phyloP scores from a whole-genome alignment of 106 monocot genomes.

The Iris macrosiphon region DNA sequence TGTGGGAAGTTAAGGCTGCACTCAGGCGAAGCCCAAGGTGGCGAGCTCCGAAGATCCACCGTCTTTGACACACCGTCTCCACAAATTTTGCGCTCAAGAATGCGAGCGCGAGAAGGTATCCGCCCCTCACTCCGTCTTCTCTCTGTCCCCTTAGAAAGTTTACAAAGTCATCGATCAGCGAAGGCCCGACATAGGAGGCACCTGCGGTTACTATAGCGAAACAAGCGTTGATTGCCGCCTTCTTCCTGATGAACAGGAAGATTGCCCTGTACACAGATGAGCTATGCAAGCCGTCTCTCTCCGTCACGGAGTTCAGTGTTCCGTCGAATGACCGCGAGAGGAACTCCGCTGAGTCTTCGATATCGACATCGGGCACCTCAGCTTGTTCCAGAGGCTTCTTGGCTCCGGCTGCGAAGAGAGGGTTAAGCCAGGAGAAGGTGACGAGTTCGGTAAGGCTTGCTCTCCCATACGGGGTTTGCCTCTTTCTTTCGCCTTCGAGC shows the following conservation, averaged over 20 bases:
- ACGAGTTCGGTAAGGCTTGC: slow-evolving; percentile 62
- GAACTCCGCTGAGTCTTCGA: slow-evolving; percentile 50
- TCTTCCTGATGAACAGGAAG: slow-evolving; percentile 53
- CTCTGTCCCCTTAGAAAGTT: slow-evolving; percentile 48
- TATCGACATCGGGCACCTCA: slow-evolving; percentile 65
- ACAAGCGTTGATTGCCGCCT: slow-evolving; percentile 67
- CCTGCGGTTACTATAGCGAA: slow-evolving; percentile 72
- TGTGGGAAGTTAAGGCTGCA: slow-evolving; percentile 63
- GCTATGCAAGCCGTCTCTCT: slow-evolving; percentile 28
- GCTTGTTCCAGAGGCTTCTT: slow-evolving; percentile 59
- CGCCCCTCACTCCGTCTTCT: slow-evolving; percentile 35
- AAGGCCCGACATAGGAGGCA: slow-evolving; percentile 80
- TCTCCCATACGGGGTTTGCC: slow-evolving; percentile 47
- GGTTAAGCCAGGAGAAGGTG: slow-evolving; percentile 87
- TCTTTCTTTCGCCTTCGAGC: slow-evolving; percentile 18
- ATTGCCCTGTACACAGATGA: slow-evolving; percentile 56
- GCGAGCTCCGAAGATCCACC: slow-evolving; percentile 81
- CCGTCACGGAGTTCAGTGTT: slow-evolving; percentile 28
- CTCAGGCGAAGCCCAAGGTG: slow-evolving; percentile 70
- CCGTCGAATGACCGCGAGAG: slow-evolving; percentile 36
- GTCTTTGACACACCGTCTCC: slow-evolving; percentile 70
- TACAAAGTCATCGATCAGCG: slow-evolving; percentile 61
- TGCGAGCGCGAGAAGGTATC: slow-evolving; percentile 57
- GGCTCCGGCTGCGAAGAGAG: slow-evolving; percentile 52
- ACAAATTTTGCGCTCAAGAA: slow-evolving; percentile 76